Percentiles rank a stretch among this genome's conserved stretches.
phyloP scores from a whole-genome alignment of 2,329 filamentous ascomycete genomes.

The Colletotrichum paranaense region DNA sequence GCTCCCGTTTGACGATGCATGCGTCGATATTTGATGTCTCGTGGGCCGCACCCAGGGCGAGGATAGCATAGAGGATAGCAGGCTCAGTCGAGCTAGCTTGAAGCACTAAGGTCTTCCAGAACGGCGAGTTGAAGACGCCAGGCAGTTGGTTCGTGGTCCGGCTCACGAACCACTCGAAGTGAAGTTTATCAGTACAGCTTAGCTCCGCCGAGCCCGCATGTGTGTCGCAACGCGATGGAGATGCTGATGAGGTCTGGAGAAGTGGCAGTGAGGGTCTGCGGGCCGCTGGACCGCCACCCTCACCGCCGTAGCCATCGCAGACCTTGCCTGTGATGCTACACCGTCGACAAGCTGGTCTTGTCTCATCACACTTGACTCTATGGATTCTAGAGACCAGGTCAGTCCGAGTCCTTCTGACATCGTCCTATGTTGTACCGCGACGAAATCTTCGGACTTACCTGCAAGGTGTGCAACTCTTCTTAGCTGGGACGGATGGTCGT shows the following conservation, averaged over 20 bases:
- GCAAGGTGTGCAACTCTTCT: constrained; percentile 29
- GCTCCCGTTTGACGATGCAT: constrained; percentile 45
- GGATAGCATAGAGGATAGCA: constrained; percentile 51
- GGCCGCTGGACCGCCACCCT: constrained; percentile 6
- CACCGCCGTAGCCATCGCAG: constrained; percentile 40
- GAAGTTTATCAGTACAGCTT: constrained; percentile 34
- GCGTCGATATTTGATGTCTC: constrained; percentile 8
- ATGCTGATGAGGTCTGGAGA: neutral
- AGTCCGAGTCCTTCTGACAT: neutral
- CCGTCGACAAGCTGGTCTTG: constrained; percentile 35
- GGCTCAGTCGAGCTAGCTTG: constrained; percentile 50
- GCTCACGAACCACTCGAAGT: constrained; percentile 56
- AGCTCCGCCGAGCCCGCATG: neutral
- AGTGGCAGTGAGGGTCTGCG: neutral
- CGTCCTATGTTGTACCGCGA: neutral
- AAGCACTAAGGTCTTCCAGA: constrained; percentile 52
- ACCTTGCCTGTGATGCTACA: constrained; percentile 38
- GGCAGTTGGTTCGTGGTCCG: constrained; percentile 50
- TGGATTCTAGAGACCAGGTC: constrained; percentile 31
- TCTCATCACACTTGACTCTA: constrained; percentile 43
- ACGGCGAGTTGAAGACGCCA: constrained; percentile 48
- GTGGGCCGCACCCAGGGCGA: constrained; percentile 33
- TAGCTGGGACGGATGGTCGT: neutral
- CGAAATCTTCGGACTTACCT: constrained; percentile 10
- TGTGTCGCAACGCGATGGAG: neutral